These are phyloP conservation scores for Catenaria anguillulae DNA, from an alignment of 371 early-diverging fungal species.

Conservation along the genomic window DNA sequence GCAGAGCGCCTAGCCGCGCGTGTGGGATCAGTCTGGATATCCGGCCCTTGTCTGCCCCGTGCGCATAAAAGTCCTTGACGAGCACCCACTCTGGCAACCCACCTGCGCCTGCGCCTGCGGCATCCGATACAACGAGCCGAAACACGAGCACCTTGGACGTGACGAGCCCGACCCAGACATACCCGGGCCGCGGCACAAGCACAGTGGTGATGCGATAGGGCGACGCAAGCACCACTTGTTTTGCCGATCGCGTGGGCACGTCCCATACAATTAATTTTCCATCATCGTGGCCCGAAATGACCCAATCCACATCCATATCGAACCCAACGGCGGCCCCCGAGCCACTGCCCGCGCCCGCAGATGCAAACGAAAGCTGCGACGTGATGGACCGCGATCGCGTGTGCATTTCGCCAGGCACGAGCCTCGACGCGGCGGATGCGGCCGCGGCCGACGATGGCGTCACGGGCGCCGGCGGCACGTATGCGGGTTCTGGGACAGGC, in stretches of 20 bases:
- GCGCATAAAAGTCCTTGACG: conserved; percentile 56
- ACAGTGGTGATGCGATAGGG: conserved; percentile 53
- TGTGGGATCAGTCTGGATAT: conserved; percentile 30
- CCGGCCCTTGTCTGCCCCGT: conserved; percentile 24
- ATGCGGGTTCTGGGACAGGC: conserved; percentile 6
- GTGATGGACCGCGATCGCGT: background rate
- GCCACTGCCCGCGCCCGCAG: background rate
- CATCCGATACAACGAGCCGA: conserved; percentile 34
- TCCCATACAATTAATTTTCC: conserved; percentile 66
- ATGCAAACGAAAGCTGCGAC: background rate
- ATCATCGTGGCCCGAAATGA: conserved; percentile 62
- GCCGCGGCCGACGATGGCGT: background rate
- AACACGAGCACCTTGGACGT: conserved; percentile 67
- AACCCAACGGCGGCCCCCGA: background rate
- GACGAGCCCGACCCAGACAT: conserved; percentile 62
- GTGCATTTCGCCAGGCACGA: background rate
- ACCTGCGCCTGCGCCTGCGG: background rate
- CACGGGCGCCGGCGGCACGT: background rate
- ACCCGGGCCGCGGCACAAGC: conserved; percentile 38
- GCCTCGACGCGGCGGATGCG: background rate
- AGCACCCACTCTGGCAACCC: conserved; percentile 28
- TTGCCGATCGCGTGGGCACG: conserved; percentile 24
- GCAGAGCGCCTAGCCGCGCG: conserved; percentile 11
- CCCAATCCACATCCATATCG: conserved; percentile 24
- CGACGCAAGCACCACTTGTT: conserved; percentile 36